Evolutionary conservation across 768 basidiomycete species (phyloP).

Genomic region (Hericium rajendrae): DNA sequence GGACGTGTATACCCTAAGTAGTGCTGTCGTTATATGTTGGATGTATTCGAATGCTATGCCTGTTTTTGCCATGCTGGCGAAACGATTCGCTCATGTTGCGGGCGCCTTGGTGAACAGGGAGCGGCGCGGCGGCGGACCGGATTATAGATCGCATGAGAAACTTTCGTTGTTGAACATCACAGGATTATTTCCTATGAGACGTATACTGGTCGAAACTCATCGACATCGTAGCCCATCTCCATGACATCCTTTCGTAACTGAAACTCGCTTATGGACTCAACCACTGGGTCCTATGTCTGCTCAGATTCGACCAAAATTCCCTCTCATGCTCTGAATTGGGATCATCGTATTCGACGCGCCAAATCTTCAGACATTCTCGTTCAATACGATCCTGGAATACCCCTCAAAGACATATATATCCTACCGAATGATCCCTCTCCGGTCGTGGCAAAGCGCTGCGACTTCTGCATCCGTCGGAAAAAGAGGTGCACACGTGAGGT

Average conservation of each 20-base stretch:
- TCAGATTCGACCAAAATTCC: neutral
- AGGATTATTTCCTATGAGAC: too few species aligned
- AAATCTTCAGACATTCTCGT: neutral
- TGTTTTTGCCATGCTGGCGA: too few species aligned
- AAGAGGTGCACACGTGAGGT: neutral
- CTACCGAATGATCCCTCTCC: neutral
- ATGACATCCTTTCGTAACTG: too few species aligned
- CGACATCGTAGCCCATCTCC: too few species aligned
- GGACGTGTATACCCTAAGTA: neutral
- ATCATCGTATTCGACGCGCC: neutral
- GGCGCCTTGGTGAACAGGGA: too few species aligned
- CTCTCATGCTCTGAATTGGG: neutral
- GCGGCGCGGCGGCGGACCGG: too few species aligned
- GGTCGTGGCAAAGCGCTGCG: neutral
- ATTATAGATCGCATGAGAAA: too few species aligned
- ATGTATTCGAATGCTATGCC: neutral
- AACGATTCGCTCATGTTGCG: too few species aligned
- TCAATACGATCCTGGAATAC: neutral
- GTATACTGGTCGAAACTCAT: too few species aligned
- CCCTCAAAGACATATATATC: neutral
- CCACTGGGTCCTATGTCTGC: neutral
- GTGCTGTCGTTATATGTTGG: neutral
- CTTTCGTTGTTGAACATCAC: too few species aligned
- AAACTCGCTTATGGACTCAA: neutral
- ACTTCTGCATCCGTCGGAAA: neutral